These are phyloP conservation scores for Botrytis galanthina DNA, from an alignment of 2,329 filamentous ascomycete species.

Conservation along the genomic window DNA sequence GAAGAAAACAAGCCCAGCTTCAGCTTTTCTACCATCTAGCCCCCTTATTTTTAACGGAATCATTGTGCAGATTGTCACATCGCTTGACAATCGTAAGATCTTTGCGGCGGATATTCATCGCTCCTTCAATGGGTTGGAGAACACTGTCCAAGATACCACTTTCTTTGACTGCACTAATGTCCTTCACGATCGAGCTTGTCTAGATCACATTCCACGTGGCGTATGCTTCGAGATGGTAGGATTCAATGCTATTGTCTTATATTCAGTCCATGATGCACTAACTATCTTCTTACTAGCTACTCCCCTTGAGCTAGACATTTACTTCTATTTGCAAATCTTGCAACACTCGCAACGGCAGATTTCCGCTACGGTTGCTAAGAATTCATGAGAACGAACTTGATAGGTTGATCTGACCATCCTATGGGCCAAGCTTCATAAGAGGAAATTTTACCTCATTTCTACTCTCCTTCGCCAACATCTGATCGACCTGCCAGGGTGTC, in stretches of 20 bases:
- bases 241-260: neutral
- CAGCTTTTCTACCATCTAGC: slow-evolving; percentile 57
- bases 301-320: rapidly evolving
- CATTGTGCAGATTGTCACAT: slow-evolving; percentile 57
- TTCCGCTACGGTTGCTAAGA: neutral
- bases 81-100: slow-evolving; percentile 63
- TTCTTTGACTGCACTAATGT: slow-evolving; percentile 54
- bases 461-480: neutral
- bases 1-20: slow-evolving; percentile 53
- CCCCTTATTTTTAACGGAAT: slow-evolving; percentile 63
- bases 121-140: slow-evolving; percentile 57
- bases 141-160: slow-evolving; percentile 52
- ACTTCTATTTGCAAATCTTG: neutral
- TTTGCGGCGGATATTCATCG: slow-evolving; percentile 68
- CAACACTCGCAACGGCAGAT: neutral
- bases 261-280: neutral
- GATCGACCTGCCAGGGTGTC: slow-evolving; percentile 6
- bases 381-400: neutral
- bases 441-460: neutral
- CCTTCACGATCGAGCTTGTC: slow-evolving; percentile 55
- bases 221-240: neutral
- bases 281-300: rapidly evolving
- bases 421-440: neutral
- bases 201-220: neutral
- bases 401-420: no score